Evolutionary conservation across 805 yeast species (phyloP), one percentile per base, ranked within the genome.

Genomic region (Metschnikowia koreensis): DNA sequence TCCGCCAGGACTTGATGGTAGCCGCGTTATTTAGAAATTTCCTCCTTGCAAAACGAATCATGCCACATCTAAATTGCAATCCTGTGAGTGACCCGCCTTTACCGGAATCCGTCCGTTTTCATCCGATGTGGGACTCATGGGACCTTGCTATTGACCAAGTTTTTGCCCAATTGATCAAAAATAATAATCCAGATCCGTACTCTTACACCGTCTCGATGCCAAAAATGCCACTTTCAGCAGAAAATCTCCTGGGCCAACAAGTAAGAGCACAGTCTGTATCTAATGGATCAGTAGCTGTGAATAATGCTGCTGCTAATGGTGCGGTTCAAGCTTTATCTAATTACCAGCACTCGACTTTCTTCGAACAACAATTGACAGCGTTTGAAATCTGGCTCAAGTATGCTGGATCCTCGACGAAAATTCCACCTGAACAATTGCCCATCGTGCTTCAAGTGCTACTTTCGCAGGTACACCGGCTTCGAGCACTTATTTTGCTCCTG

Each of bases 111-210:
- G 81, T 85, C 6, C 83, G 88, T 44, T 80, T 81, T 55, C 97
- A 94, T 65, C 83, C 96, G 6, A 85, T 94, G 89, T 94, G 99
- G 99, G 94, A 90, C 53, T 86, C 97, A 0, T 94, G 99, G 98
- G 98, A 94, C 64, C 75, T 94, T 56, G 97, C 99, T 0, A 86
- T 94, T 39, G 98, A 94, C 66, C 97, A 94, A 64, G 96, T 96
- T 4, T 73, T 94, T 42, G 82, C 89, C 2, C 91, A 87, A 61
- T 68, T 87, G 40, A 76, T 87, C 47, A 80, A 79, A 46, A 70
- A 67, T 51, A 61, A 67, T 26, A 68, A 69, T 6, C 64, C 67
- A 1, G 56, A 61, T n/a, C 69, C 49, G 2, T 48, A 38, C 26
- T 26, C 69, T 45, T 46, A 47, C 53, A 52, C 46, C 39, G 16